Base-by-base conservation (phyloP, 768 basidiomycete genomes). In the Tulasnella sp. region DNA sequence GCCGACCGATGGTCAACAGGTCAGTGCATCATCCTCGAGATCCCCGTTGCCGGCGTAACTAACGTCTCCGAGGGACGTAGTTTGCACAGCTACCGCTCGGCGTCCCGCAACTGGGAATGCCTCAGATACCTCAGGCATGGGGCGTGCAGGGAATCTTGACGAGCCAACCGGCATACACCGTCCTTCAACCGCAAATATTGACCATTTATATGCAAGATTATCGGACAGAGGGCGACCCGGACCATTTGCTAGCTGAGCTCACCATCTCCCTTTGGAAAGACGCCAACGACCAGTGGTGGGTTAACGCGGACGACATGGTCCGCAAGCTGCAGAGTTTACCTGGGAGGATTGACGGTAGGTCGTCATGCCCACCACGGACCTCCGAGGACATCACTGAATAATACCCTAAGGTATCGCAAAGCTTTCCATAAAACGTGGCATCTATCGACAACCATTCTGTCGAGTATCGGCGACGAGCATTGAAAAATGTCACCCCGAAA, bases 121-220 rank as follows among this genome's bases (percentile, higher is more conserved):
- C 69, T 22, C 52, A 71, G 44, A 37, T 68, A 5, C 67, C 69
- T 29, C 52, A 71, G 32, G 5, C 44, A 71, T 71, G 69, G 52
- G 59, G 19, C 52, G 41, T 71, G 17, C 40, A 52, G 40, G 32
- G 32, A 19, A 26, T 52, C 17, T 16, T 71, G 26, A n/a, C 16
- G 17, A 40, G 19, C n/a, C 32, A 62, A 19, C 34, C 22, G 3
- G 32, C 52, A 29, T 59, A 47, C 59, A 17, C 69, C 12, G 22
- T 36, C 29, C 32, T 35, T 26, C 19, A 17, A 26, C 36, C 69
- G 12, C 69, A 71, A 64, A 32, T 72, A 17, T 40, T 72, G 35
- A 72, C 71, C 35, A 72, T 72, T 19, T 72, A 65, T 32, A 72
- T 72, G 71, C 62, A 72, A 26, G 71, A 72, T 66, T 66, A 17